Evolutionary conservation across 2,329 filamentous ascomycete genomes (phyloP), one percentile per base, ranked within the genome.

Genomic region (Trichoderma aggressivum): DNA sequence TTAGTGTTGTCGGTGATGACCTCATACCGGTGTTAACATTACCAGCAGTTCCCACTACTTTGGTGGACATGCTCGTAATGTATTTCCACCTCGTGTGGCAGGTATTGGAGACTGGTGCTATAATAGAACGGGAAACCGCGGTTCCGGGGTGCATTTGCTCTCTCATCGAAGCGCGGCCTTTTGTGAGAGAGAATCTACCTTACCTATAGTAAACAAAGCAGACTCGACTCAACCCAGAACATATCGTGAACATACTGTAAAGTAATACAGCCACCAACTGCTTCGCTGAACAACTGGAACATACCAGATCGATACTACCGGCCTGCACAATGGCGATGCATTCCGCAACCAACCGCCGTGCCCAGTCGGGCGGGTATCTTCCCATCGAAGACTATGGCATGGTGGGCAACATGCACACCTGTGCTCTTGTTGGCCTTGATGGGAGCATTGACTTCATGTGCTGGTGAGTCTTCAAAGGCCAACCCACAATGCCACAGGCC

Each of bases 391-490:
- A 94, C 80, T 94, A 94, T 84, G 92, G 92, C 70, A 86, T 94
- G 80, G 92, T 94, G 75, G 92, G 92, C 28, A 93, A 94, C 77
- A 93, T 94, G 91, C 87, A 90, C 76, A 94, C 91, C 1, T 92
- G 90, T 82, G 91, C 91, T 16, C 82, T 93, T n/a, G 86, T 92
- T 26, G 91, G 90, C 74, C 91, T 92, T 77, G 89, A 91, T 76
- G 91, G 91, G 28, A 91, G 90, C 74, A 80, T 94, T 71, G 92
- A 93, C 77, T 93, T 90, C 75, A 92, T 94, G 90, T 94, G 91
- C 80, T 94, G 91, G 89, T 89, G 77, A 80, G 85, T 74, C 70
- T 16, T 10, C n/a, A 56, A 18, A n/a, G 21, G 28, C 65, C 28
- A 1, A 14, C 5, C 32, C 32, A 36, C 24, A n/a, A 3, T n/a